These are phyloP conservation scores for Cystoisospora suis DNA, from an alignment of 169 alveolate genomes.

Conservation along the genomic window DNA sequence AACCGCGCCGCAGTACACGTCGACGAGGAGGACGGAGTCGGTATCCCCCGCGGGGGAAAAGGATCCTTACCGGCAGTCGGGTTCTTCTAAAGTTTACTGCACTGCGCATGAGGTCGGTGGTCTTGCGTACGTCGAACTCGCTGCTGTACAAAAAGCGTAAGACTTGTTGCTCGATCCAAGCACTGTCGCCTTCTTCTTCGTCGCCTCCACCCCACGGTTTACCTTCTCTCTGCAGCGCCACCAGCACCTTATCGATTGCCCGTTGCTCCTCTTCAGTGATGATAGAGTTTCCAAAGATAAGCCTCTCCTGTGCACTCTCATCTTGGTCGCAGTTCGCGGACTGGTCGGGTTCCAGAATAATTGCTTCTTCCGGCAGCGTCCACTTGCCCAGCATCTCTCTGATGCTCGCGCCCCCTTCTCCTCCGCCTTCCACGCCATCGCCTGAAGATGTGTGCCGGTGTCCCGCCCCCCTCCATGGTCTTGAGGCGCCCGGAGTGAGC, in stretches of 20 bases:
- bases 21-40: too few species aligned
- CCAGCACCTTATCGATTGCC: conserved; percentile 41
- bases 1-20: too few species aligned
- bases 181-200: background rate
- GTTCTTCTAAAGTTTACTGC: background rate
- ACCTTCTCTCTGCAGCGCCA: background rate
- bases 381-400: background rate
- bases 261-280: conserved; percentile 41
- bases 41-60: too few species aligned
- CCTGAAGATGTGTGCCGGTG: background rate
- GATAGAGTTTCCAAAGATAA: conserved; percentile 35
- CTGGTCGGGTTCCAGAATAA: background rate
- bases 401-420: background rate
- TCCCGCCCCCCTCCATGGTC: background rate
- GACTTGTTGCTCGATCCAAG: conserved; percentile 40
- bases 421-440: background rate
- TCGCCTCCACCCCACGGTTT: background rate
- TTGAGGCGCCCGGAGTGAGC: background rate
- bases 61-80: conserved; percentile 6
- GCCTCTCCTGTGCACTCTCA: conserved; percentile 36
- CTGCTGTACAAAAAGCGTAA: conserved; percentile 31
- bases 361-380: conserved; percentile 29
- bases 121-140: background rate
- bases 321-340: background rate
- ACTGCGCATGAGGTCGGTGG: background rate